These are phyloP conservation scores for Puccinia hordei DNA, from an alignment of 1,284 basidiomycete species.

Conservation along the genomic window DNA sequence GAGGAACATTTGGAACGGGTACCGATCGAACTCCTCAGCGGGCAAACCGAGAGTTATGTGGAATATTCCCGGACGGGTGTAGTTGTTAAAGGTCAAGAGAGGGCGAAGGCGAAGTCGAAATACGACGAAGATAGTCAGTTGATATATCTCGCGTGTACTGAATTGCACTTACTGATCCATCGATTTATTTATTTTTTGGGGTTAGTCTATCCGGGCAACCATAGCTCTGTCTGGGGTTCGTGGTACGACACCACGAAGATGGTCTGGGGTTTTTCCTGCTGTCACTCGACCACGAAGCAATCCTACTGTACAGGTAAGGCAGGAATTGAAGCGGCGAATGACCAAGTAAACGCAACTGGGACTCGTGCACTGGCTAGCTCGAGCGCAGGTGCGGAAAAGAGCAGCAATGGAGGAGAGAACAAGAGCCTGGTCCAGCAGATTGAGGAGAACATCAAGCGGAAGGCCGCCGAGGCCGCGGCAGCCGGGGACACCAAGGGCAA, in stretches of 20 bases:
- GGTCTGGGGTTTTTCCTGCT: conserved; percentile 92
- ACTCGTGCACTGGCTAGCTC: conserved; percentile 65
- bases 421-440: conserved; percentile 60
- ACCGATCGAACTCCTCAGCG: conserved; percentile 83
- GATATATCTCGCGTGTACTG: neutral
- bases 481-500: conserved; percentile 17
- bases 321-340: conserved; percentile 71
- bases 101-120: conserved; percentile 79
- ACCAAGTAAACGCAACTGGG: conserved; percentile 69
- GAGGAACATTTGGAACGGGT: conserved; percentile 85
- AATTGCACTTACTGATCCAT: conserved; percentile 16
- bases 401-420: neutral
- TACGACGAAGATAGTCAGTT: conserved; percentile 88
- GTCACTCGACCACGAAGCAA: conserved; percentile 79
- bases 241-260: conserved; percentile 76
- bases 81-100: conserved; percentile 86
- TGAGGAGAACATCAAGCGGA: conserved; percentile 55
- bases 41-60: conserved; percentile 95
- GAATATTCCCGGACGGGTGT: conserved; percentile 93
- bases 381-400: conserved; percentile 51
- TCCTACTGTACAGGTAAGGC: conserved; percentile 91
- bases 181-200: conserved; percentile 7
- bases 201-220: conserved; percentile 86
- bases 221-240: conserved; percentile 92
- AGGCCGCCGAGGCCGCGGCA: conserved; percentile 45